A percentile compares a stretch with the other conserved stretches of the same genome.
These are phyloP conservation scores for Phyllachora maydis DNA, from an alignment of 2,329 filamentous ascomycete genomes.

Conservation along the genomic window DNA sequence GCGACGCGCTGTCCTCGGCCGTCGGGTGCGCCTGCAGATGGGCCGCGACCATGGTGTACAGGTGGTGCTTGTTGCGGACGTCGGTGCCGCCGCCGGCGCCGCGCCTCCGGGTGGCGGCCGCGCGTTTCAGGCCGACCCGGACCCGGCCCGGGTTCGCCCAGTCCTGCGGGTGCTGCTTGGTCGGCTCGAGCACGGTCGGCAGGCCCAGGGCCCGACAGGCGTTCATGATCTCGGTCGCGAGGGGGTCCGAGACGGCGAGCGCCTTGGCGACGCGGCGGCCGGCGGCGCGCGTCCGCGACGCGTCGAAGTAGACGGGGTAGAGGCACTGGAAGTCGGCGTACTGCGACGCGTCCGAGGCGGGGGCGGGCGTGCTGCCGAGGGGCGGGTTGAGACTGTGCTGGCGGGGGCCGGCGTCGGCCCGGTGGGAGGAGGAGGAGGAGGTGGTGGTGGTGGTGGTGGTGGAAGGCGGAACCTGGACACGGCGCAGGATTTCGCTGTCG, in stretches of 20 bases:
- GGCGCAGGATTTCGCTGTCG: slow-evolving; percentile 34
- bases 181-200: slow-evolving; percentile 66
- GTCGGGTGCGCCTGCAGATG: slow-evolving; percentile 66
- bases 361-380: slow-evolving; percentile 3
- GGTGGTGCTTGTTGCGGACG: slow-evolving; percentile 65
- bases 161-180: slow-evolving; percentile 86
- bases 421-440: slow-evolving; percentile 6
- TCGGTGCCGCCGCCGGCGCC: slow-evolving; percentile 12
- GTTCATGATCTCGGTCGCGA: slow-evolving; percentile 75
- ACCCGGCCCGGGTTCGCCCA: slow-evolving; percentile 94
- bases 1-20: slow-evolving; percentile 42
- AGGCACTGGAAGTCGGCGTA: slow-evolving; percentile 72
- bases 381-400: slow-evolving; percentile 6
- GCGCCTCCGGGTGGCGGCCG: slow-evolving; percentile 4
- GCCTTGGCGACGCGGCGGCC: slow-evolving; percentile 58
- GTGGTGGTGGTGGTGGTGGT: slow-evolving; percentile 8
- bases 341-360: slow-evolving; percentile 23
- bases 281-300: slow-evolving; percentile 48
- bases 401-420: slow-evolving; percentile 8
- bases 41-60: slow-evolving; percentile 61
- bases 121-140: slow-evolving; percentile 48
- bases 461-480: slow-evolving; percentile 9
- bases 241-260: slow-evolving; percentile 62
- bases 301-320: slow-evolving; percentile 93
- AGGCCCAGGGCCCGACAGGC: slow-evolving; percentile 58